Evolutionary conservation across 176 grass and related monocot species (phyloP), one percentile per base, ranked within the genome.

Genomic region (Eleusine coracana): DNA sequence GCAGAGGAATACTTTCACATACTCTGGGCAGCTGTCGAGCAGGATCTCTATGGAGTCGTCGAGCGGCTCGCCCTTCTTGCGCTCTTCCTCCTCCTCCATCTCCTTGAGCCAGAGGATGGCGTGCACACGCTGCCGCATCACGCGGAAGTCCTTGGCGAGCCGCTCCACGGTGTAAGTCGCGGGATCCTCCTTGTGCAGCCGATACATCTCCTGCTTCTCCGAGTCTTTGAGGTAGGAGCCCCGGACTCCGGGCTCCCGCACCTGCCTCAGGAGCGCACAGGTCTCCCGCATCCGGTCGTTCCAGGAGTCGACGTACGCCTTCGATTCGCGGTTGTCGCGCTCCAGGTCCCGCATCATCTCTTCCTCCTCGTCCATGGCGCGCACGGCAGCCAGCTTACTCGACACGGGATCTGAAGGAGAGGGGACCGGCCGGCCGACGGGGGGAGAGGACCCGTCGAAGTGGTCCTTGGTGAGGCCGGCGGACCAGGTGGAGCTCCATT

Each of bases 81-180:
- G 93, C 87, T 96, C 96, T 77, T 99, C 93, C 65, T 98, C 92
- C 79, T 96, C 93, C 40, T 99, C 97, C 93, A 96, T 92, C 74
- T 92, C 87, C 80, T 94, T 99, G 77, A 99, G 89, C 97, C 97
- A 96, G 1, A 99, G 91, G 76, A 96, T 94, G 41, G 93, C 97
- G 69, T 99, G 93, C 34, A 99, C 97, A 49, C 97, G 88, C 91
- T 99, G 97, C 65, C 93, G 91, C 93, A 96, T 99, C 64, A 96
- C 84, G 68, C 93, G 84, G 75, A 84, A 94, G 85, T 99, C 96
- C 89, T 96, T 95, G 59, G 96, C 93, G n/a, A 99, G 89, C 51
- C 87, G 89, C 80, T 99, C 96, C 36, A 99, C 91, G 31, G 89
- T 94, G 87, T 99, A 92, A 1, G 87, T 89, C 20, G 82, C 83